Evolutionary conservation across 1,284 basidiomycete species (phyloP).

Genomic region (Papiliotrema nemorosa): DNA sequence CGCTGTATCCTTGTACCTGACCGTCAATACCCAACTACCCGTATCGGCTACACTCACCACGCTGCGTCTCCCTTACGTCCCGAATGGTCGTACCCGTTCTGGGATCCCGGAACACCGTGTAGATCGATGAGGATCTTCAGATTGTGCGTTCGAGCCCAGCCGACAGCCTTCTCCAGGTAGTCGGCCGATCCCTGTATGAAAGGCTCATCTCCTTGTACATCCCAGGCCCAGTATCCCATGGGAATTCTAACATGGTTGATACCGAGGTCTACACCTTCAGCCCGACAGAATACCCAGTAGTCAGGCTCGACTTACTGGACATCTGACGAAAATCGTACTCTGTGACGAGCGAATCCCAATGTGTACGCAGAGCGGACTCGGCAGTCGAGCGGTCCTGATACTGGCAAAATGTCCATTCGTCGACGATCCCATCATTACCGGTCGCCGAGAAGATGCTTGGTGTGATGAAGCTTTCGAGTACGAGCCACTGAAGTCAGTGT

Average conservation of each 20-base stretch:
- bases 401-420: constrained; percentile 73
- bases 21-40: not conserved
- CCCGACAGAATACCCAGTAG: not conserved
- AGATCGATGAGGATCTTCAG: constrained; percentile 67
- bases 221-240: constrained; percentile 80
- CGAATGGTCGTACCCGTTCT: constrained; percentile 77
- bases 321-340: constrained; percentile 84
- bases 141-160: constrained; percentile 70
- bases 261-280: constrained; percentile 52
- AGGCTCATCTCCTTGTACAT: constrained; percentile 74
- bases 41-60: constrained; percentile 56
- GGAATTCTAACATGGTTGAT: constrained; percentile 78
- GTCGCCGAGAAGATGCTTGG: constrained; percentile 74
- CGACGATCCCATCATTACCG: constrained; percentile 62
- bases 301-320: constrained; percentile 53
- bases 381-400: constrained; percentile 43
- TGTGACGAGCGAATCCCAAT: constrained; percentile 58
- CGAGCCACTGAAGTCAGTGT: constrained; percentile 27
- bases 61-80: constrained; percentile 64
- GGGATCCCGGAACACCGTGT: constrained; percentile 79
- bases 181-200: constrained; percentile 71
- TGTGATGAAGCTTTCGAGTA: constrained; percentile 39
- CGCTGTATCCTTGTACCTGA: constrained; percentile 16
- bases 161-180: constrained; percentile 59
- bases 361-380: constrained; percentile 24